A percentile compares a stretch with the other conserved stretches of the same genome.
Conservation (phyloP, 306 rosid genomes). For the Acacia melanoxylon region DNA sequence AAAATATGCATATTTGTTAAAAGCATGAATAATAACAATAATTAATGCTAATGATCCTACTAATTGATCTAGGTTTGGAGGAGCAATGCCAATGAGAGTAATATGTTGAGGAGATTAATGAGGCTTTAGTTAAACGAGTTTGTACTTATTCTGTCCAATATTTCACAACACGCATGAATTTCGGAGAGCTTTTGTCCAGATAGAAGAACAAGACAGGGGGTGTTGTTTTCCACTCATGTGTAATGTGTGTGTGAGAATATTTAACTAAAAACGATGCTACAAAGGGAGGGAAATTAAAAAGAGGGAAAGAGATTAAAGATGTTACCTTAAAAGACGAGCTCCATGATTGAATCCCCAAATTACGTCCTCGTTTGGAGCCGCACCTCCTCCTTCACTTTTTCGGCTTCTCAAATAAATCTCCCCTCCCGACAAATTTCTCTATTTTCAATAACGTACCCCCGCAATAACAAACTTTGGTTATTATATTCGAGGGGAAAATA, state of each 20-base stretch:
- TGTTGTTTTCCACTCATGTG: background rate
- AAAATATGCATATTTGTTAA: background rate
- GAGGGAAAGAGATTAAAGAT: slow-evolving; percentile 34
- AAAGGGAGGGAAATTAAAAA: slow-evolving; percentile 25
- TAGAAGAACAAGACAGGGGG: background rate
- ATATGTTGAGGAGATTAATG: background rate
- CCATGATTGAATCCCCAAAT: slow-evolving; percentile 52
- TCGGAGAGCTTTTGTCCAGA: background rate
- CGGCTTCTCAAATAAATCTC: background rate
- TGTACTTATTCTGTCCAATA: background rate
- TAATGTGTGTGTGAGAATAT: background rate
- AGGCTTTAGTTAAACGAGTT: too few species aligned
- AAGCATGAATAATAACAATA: background rate
- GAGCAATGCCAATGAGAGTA: background rate
- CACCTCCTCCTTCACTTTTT: slow-evolving; percentile 16
- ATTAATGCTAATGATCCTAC: background rate
- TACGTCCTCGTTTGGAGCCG: slow-evolving; percentile 34
- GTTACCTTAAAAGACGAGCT: slow-evolving; percentile 47
- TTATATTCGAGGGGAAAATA: background rate
- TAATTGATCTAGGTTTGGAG: background rate
- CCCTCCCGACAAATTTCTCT: background rate
- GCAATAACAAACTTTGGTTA: too few species aligned
- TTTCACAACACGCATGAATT: background rate
- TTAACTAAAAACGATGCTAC: slow-evolving; percentile 40
- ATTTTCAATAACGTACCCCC: background rate